phyloP scores from a whole-genome alignment of 2,329 filamentous ascomycete genomes.

The Calonectria montana region DNA sequence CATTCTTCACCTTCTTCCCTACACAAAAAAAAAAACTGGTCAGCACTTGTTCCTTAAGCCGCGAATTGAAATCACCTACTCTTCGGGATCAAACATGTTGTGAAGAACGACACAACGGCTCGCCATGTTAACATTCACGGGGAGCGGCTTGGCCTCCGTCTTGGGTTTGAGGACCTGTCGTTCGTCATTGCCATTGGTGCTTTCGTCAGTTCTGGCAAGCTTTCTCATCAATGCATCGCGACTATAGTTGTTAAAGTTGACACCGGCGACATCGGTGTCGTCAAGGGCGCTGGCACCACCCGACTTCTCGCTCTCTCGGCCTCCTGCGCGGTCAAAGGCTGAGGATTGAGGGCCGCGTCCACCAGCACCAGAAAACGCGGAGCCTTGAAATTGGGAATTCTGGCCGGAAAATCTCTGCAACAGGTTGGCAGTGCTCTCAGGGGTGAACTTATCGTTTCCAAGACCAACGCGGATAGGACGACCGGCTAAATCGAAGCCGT shows the following conservation, averaged over 20 bases:
- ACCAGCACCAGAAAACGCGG: conserved; percentile 89
- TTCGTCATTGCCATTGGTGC: conserved; percentile 73
- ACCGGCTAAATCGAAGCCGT: conserved; percentile 97
- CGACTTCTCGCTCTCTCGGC: conserved; percentile 89
- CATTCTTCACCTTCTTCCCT: conserved; percentile 89
- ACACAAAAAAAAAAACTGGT: conserved; percentile 43
- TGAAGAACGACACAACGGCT: conserved; percentile 94
- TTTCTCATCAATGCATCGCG: conserved; percentile 99
- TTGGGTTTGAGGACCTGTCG: conserved; percentile 81
- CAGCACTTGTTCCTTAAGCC: conserved; percentile 39
- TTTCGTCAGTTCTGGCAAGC: conserved; percentile 94
- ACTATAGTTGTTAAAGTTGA: conserved; percentile 99
- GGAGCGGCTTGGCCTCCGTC: conserved; percentile 81
- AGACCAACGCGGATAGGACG: conserved; percentile 98
- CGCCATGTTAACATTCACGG: conserved; percentile 89
- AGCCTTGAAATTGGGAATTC: conserved; percentile 85
- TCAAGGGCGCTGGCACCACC: conserved; percentile 94
- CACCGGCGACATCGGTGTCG: conserved; percentile 96
- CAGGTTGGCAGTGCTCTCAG: conserved; percentile 93
- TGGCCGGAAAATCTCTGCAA: conserved; percentile 91
- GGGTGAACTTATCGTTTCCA: conserved; percentile 99
- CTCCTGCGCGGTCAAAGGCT: conserved; percentile 91
- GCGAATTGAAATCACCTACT: conserved; percentile 70
- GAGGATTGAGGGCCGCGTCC: conserved; percentile 87
- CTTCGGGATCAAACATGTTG: conserved; percentile 93